These are phyloP conservation scores for Talinum fruticosum DNA, from an alignment of 148 eudicot species.

Conservation along the genomic window DNA sequence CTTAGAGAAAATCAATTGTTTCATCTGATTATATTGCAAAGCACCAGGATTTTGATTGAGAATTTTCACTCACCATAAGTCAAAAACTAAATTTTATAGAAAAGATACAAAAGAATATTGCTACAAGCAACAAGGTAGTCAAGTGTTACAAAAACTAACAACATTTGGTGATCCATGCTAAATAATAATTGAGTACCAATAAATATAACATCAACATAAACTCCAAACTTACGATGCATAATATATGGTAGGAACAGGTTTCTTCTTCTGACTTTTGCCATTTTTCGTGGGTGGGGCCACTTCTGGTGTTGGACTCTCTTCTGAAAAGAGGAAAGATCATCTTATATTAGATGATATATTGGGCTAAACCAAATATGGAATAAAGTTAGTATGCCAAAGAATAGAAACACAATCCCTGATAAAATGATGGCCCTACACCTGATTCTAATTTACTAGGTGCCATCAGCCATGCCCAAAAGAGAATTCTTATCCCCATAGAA, in stretches of 20 bases:
- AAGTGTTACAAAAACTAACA: not conserved
- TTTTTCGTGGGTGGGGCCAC: slow-evolving; percentile 38
- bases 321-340: slow-evolving; percentile 14
- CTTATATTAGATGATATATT: not conserved
- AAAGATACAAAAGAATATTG: not conserved
- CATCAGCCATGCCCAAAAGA: not conserved
- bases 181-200: not conserved
- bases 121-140: not conserved
- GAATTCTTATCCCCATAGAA: not conserved
- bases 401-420: not conserved
- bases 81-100: not conserved
- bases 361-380: not conserved
- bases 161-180: not conserved
- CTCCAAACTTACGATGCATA: slow-evolving; percentile 75
- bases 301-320: slow-evolving; percentile 46
- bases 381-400: not conserved
- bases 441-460: not conserved
- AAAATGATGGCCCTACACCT: not conserved
- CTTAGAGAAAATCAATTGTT: not conserved
- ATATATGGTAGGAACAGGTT: slow-evolving; percentile 59
- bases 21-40: slow-evolving; percentile 1
- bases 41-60: not conserved
- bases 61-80: not conserved
- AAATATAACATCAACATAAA: slow-evolving; percentile 1
- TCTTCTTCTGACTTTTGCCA: slow-evolving; percentile 44